phyloP scores from a whole-genome alignment of 2,329 filamentous ascomycete genomes.

The Pestalotiopsis fici region DNA sequence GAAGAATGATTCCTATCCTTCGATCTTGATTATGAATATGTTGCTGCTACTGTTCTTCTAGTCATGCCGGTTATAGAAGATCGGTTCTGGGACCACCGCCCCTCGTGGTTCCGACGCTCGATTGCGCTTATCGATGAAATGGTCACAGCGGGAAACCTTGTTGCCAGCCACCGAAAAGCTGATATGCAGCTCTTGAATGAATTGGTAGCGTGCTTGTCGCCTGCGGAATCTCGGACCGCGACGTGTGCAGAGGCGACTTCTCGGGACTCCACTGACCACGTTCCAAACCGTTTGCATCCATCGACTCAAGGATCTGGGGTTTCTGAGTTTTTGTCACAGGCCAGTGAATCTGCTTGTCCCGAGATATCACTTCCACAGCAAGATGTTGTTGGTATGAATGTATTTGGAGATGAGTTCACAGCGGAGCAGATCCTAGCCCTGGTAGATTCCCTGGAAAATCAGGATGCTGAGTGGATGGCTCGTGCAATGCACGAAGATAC shows the following conservation, averaged over 20 bases:
- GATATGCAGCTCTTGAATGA: conserved; percentile 47
- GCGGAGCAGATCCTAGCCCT: neutral
- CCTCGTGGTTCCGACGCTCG: neutral
- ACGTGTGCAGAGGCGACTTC: neutral
- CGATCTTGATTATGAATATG: conserved; percentile 6
- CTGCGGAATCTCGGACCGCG: neutral
- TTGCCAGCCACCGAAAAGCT: conserved; percentile 42
- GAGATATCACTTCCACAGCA: neutral
- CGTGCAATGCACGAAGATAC: neutral
- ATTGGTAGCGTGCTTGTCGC: conserved; percentile 26
- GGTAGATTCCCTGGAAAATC: neutral
- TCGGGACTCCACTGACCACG: neutral
- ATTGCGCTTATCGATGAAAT: neutral
- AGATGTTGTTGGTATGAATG: neutral
- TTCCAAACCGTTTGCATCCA: neutral
- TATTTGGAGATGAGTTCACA: neutral
- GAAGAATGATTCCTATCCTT: conserved; percentile 5
- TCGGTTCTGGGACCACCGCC: neutral
- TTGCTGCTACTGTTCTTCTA: neutral
- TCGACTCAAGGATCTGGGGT: too few relatives aligned
- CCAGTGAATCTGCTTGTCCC: neutral
- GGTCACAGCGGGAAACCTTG: conserved; percentile 13
- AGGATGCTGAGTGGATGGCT: neutral
- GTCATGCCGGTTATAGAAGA: neutral
- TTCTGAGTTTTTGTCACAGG: neutral